Evolutionary conservation across 176 grass and related monocot species (phyloP), one percentile per base, ranked within the genome.

Genomic region (Neostapfia colusana): DNA sequence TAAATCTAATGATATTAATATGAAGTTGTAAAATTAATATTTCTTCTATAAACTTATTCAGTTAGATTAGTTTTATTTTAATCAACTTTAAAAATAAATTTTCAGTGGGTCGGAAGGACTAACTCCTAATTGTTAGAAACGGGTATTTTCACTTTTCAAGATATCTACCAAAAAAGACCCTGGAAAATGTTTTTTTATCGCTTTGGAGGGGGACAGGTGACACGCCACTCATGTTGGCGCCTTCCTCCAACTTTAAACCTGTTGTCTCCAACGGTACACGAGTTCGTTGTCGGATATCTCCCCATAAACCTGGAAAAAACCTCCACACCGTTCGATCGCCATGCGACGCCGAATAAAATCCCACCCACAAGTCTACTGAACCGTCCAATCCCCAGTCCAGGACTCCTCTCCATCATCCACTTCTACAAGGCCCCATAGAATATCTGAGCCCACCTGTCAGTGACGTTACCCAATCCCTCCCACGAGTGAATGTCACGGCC

Each of bases 221-320:
- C 55, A 21, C 36, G 48, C 8, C 65, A 75, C 54, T 17, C 35
- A 48, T 12, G 36, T 67, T 50, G 74, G 36, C n/a, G 53, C 31
- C 27, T 13, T 48, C 7, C 40, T 50, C 20, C 60, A 11, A 44
- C 77, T 57, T 80, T 36, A 60, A 80, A 5, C 39, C 64, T 65
- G 76, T 23, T 56, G 8, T 42, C 65, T 28, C 75, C 86, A 88
- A 84, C 86, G 86, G 81, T 80, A 84, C 81, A 57, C 70, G 2
- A 80, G 45, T 54, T 21, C 64, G 10, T 79, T 79, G 79, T 62
- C 39, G 41, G 20, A 79, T 53, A 44, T 54, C 50, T 45, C 54
- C 65, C 36, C 53, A 62, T 69, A 36, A 63, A 79, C 53, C 81
- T 63, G 55, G 54, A 56, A 55, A 24, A 24, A 46, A 12, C 6